A percentile compares a stretch with the other conserved stretches of the same genome.
Evolutionary conservation across 2,329 filamentous ascomycete species (phyloP).

Genomic region (Neoarthrinium moseri): DNA sequence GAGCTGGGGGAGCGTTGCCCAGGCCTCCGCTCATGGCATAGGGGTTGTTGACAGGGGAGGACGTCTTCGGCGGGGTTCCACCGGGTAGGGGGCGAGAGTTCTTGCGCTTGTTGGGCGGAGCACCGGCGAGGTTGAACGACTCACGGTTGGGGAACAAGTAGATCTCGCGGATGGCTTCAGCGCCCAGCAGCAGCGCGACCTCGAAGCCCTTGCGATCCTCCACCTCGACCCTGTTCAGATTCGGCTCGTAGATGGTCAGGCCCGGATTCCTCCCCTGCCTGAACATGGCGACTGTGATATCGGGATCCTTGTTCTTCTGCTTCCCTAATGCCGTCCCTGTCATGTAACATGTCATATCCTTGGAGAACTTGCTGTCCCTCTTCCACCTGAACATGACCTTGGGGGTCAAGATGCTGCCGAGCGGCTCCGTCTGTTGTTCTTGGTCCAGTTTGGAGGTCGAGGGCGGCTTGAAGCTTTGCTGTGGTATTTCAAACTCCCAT

Average conservation of each 20-base stretch:
- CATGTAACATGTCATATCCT: slow-evolving; percentile 86
- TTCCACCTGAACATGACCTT: slow-evolving; percentile 87
- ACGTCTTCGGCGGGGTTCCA: slow-evolving; percentile 23
- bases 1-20: slow-evolving; percentile 39
- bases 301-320: slow-evolving; percentile 85
- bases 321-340: slow-evolving; percentile 72
- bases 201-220: slow-evolving; percentile 94
- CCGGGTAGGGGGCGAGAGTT: slow-evolving; percentile 40
- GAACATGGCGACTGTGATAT: slow-evolving; percentile 92
- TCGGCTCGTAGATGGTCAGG: slow-evolving; percentile 89
- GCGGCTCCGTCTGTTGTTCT: slow-evolving; percentile 61
- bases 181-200: slow-evolving; percentile 67
- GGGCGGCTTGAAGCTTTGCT: slow-evolving; percentile 78
- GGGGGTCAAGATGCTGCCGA: slow-evolving; percentile 56
- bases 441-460: slow-evolving; percentile 77
- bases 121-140: slow-evolving; percentile 71
- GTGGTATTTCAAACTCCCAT: slow-evolving; percentile 93
- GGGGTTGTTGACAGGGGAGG: slow-evolving; percentile 14
- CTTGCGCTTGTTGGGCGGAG: slow-evolving; percentile 32
- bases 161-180: slow-evolving; percentile 64
- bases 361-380: slow-evolving; percentile 79
- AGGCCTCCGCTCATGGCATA: slow-evolving; percentile 42
- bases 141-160: slow-evolving; percentile 66
- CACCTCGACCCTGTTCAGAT: slow-evolving; percentile 84
- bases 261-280: slow-evolving; percentile 61